These are phyloP conservation scores for Fusarium subtropicale DNA, from an alignment of 2,329 filamentous ascomycete species.

Conservation along the genomic window DNA sequence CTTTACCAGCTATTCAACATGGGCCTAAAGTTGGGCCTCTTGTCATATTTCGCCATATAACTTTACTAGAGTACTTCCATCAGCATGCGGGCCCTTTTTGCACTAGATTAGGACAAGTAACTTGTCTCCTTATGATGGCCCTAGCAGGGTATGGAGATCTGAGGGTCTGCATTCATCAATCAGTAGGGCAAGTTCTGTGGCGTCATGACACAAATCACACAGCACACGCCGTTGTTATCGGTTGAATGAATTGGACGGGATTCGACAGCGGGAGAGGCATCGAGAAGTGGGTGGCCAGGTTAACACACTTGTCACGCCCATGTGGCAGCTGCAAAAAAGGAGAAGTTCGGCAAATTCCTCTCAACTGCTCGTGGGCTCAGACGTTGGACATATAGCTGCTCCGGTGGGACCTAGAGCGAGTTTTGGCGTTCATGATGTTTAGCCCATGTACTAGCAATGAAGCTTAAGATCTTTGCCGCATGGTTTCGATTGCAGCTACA, in stretches of 20 bases:
- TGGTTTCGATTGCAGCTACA: conserved; percentile 16
- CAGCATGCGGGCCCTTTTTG: not conserved
- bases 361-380: conserved; percentile 7
- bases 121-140: not conserved
- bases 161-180: conserved; percentile 17
- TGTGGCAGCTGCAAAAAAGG: conserved; percentile 30
- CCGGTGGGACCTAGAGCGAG: conserved; percentile 22
- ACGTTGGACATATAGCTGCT: conserved; percentile 8
- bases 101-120: not conserved
- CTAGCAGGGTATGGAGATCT: not conserved
- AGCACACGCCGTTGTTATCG: conserved; percentile 19
- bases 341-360: conserved; percentile 17
- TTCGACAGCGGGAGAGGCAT: conserved; percentile 30
- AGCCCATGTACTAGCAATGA: conserved; percentile 17
- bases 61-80: not conserved
- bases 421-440: conserved; percentile 13
- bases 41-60: not conserved
- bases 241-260: conserved; percentile 4
- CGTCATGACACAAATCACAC: conserved; percentile 40
- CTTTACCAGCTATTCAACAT: not conserved
- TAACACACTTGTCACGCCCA: conserved; percentile 24
- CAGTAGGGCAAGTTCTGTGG: conserved; percentile 29
- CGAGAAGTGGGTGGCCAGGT: conserved; percentile 13
- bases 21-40: not conserved
- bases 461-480: conserved; percentile 27